Conservation (phyloP, 2,329 filamentous ascomycete genomes). For the Alternaria brassicicola region DNA sequence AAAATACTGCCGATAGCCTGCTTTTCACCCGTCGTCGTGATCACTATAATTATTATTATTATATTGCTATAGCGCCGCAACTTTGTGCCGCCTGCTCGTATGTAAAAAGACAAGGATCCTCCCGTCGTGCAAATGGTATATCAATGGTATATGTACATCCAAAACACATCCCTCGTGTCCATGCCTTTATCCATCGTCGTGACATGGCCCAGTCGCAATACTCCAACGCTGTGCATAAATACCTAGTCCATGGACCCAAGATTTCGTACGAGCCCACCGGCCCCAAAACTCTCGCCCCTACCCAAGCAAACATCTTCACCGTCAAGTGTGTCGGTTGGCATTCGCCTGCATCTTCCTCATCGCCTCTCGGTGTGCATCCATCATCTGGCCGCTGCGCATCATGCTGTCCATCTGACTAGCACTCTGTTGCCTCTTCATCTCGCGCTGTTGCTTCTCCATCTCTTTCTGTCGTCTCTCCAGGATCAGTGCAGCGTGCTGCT, state of each 20-base stretch:
- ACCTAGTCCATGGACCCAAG: neutral
- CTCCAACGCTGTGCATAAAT: neutral
- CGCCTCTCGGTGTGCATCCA: conserved; percentile 77
- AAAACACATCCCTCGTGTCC: neutral
- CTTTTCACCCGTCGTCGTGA: neutral
- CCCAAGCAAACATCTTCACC: neutral
- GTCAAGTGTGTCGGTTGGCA: conserved; percentile 52
- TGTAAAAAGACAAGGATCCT: neutral
- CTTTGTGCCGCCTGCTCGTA: neutral
- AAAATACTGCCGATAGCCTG: neutral
- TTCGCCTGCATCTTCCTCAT: conserved; percentile 78
- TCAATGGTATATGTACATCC: neutral
- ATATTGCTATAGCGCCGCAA: neutral
- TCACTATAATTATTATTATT: too few relatives aligned
- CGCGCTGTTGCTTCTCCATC: conserved; percentile 64
- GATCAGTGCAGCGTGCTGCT: conserved; percentile 56
- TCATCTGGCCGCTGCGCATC: conserved; percentile 77
- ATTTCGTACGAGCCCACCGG: neutral
- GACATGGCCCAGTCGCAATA: neutral
- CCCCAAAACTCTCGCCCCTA: neutral
- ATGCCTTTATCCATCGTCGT: neutral
- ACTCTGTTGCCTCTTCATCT: conserved; percentile 62
- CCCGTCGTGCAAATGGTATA: neutral
- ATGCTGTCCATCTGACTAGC: conserved; percentile 72
- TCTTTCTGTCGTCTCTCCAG: conserved; percentile 68